Percentiles rank a stretch among this genome's conserved stretches.
Conservation (phyloP, 2,329 filamentous ascomycete species). For the Microsporum ferrugineum region DNA sequence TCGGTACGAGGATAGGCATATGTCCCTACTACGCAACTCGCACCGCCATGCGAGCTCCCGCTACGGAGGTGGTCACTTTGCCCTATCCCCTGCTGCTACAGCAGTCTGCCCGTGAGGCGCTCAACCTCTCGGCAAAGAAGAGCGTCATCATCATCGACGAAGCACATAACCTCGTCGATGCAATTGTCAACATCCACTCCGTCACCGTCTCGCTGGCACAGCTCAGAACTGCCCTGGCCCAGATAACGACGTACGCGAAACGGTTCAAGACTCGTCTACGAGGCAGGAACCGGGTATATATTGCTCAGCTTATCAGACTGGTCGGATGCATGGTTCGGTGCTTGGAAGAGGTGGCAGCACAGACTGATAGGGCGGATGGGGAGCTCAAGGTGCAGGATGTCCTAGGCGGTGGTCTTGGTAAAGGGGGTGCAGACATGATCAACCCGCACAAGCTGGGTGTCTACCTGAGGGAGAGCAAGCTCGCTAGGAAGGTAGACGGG, state of each 20-base stretch:
- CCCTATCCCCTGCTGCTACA: slow-evolving; percentile 88
- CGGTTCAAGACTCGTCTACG: slow-evolving; percentile 82
- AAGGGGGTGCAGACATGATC: slow-evolving; percentile 71
- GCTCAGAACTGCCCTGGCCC: slow-evolving; percentile 57
- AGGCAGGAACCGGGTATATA: slow-evolving; percentile 80
- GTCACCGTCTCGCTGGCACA: slow-evolving; percentile 63
- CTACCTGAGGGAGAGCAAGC: slow-evolving; percentile 82
- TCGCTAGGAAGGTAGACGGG: slow-evolving; percentile 88
- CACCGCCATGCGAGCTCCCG: slow-evolving; percentile 61
- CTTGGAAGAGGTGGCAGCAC: slow-evolving; percentile 46
- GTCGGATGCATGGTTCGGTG: slow-evolving; percentile 66
- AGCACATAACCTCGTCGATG: slow-evolving; percentile 95
- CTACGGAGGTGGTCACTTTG: slow-evolving; percentile 61
- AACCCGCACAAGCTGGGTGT: slow-evolving; percentile 79
- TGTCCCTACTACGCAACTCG: slow-evolving; percentile 97
- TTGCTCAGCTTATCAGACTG: slow-evolving; percentile 74
- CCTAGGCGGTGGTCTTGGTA: slow-evolving; percentile 53
- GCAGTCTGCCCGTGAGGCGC: slow-evolving; percentile 71
- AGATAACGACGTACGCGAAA: slow-evolving; percentile 71
- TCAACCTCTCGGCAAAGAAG: slow-evolving; percentile 72
- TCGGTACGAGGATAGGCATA: slow-evolving; percentile 68
- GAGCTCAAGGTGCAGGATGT: slow-evolving; percentile 60
- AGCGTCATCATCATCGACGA: slow-evolving; percentile 95
- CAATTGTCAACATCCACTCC: slow-evolving; percentile 76
- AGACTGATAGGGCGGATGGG: slow-evolving; percentile 43